Percentiles rank a stretch among this genome's conserved stretches.
phyloP scores from a whole-genome alignment of 2,329 filamentous ascomycete species.

The Epichloe brachyelytri region DNA sequence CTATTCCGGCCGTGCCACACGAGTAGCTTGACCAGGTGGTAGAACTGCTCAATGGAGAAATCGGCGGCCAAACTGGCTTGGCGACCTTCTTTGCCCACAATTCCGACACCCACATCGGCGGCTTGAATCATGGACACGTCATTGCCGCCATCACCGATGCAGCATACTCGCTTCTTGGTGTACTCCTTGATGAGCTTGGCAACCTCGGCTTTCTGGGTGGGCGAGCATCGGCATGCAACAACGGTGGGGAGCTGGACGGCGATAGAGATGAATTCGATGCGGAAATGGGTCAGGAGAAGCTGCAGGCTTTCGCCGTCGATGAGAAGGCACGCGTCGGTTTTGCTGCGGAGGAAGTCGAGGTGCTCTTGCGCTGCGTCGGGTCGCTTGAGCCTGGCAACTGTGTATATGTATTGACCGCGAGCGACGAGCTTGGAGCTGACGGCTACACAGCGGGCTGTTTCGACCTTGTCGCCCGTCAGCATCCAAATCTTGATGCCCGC shows the following conservation, averaged over 20 bases:
- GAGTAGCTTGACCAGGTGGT: constrained; percentile 87
- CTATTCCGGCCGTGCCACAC: constrained; percentile 98
- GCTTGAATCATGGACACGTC: constrained; percentile 99
- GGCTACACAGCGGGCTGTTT: constrained; percentile 92
- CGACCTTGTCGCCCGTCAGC: constrained; percentile 96
- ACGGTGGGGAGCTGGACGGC: constrained; percentile 84
- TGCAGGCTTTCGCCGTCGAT: constrained; percentile 89
- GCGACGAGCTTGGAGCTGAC: constrained; percentile 90
- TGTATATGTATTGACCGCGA: constrained; percentile 90
- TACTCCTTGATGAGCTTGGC: constrained; percentile 79
- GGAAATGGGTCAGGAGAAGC: constrained; percentile 71
- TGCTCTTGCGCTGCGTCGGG: constrained; percentile 80
- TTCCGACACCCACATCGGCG: constrained; percentile 92
- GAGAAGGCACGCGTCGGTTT: constrained; percentile 74
- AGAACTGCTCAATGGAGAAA: constrained; percentile 93
- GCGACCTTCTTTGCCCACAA: constrained; percentile 92
- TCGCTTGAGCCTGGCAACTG: constrained; percentile 70
- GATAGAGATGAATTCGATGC: constrained; percentile 72
- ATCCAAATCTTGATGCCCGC: constrained; percentile 99
- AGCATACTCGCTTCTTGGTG: constrained; percentile 92
- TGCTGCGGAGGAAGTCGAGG: constrained; percentile 76
- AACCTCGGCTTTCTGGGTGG: constrained; percentile 91
- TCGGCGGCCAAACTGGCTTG: constrained; percentile 93
- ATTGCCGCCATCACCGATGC: constrained; percentile 95
- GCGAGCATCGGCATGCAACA: constrained; percentile 91